Evolutionary conservation across 2,329 filamentous ascomycete species (phyloP).

Genomic region (Apiospora pterosperma): DNA sequence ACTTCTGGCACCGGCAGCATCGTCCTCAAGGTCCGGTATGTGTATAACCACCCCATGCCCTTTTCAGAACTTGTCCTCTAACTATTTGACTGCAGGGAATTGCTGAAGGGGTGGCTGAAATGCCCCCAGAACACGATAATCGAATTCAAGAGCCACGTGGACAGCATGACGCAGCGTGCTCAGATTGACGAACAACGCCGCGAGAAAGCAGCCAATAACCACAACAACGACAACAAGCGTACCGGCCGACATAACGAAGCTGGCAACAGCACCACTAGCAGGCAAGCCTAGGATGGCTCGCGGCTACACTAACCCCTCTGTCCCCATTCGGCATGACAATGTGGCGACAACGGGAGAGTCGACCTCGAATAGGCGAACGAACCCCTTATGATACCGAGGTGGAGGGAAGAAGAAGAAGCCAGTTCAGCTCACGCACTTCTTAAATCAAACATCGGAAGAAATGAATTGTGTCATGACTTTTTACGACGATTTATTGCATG

Average conservation of each 20-base stretch:
- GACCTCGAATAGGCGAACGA: background rate
- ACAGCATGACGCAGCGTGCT: slow-evolving; percentile 87
- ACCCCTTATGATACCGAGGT: background rate
- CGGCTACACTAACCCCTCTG: background rate
- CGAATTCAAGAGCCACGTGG: slow-evolving; percentile 94
- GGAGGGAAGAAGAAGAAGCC: too few relatives aligned
- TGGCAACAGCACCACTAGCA: background rate
- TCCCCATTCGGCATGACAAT: background rate
- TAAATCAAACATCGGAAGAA: too few relatives aligned
- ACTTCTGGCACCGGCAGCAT: slow-evolving; percentile 88
- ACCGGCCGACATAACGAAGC: slow-evolving; percentile 24
- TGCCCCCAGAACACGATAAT: slow-evolving; percentile 88
- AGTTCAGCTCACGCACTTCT: too few relatives aligned
- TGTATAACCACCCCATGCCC: slow-evolving; percentile 27
- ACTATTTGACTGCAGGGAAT: slow-evolving; percentile 64
- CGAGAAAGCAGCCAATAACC: slow-evolving; percentile 62
- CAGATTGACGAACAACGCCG: slow-evolving; percentile 89
- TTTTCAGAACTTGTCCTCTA: background rate
- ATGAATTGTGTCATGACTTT: background rate
- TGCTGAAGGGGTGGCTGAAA: slow-evolving; percentile 83
- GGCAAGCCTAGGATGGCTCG: background rate
- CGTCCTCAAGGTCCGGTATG: slow-evolving; percentile 87
- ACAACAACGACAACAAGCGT: slow-evolving; percentile 20
- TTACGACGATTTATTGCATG: background rate
- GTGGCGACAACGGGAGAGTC: background rate